Evolutionary conservation across 768 basidiomycete genomes (phyloP), one percentile per base, ranked within the genome.

Genomic region (Trametes meyenii): DNA sequence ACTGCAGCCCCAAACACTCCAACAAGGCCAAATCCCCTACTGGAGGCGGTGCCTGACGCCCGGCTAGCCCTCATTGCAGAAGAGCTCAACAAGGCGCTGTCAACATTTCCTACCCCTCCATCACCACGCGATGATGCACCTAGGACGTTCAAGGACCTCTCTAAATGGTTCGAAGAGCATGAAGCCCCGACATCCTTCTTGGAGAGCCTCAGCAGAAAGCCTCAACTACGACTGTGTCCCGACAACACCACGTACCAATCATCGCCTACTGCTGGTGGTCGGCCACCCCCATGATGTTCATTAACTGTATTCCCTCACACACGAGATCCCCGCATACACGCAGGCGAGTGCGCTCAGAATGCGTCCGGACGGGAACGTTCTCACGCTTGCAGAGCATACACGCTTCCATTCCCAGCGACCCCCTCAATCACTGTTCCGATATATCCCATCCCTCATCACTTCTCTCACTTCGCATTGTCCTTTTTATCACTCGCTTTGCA

Each of bases 91-190:
- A 38, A 52, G 3, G 48, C 61, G 3, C 16, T 61, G 17, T 36
- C 33, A 2, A 16, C 26, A 24, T 42, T 42, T 3, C 42, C 40
- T 3, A 2, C 21, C 3, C n/a, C 24, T 19, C 16, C 10, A 8
- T 24, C 19, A 44, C 12, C 21, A 3, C 12, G 21, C 5, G 5
- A 24, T 12, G 21, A 13, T 13, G 23, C 46, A 1, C 62, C 57
- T 16, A 58, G 48, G 45, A 50, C 39, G 5, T 40, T 59, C 33
- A 39, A 40, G 17, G 54, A 58, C 4, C 33, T 63, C 1, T 8
- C 62, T 2, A 13, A 33, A 11, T 59, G 56, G 62, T 42, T 63
- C 42, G 29, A 36, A 29, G 35, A 51, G 21, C 52, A 63, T 14
- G 3, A 54, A 5, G 11, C 57, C 17, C 19, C 40, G 1, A 39